Percentiles rank a stretch among this genome's conserved stretches.
Evolutionary conservation across 2,329 filamentous ascomycete species (phyloP).

Genomic region (Colletotrichum gloeosporioides): DNA sequence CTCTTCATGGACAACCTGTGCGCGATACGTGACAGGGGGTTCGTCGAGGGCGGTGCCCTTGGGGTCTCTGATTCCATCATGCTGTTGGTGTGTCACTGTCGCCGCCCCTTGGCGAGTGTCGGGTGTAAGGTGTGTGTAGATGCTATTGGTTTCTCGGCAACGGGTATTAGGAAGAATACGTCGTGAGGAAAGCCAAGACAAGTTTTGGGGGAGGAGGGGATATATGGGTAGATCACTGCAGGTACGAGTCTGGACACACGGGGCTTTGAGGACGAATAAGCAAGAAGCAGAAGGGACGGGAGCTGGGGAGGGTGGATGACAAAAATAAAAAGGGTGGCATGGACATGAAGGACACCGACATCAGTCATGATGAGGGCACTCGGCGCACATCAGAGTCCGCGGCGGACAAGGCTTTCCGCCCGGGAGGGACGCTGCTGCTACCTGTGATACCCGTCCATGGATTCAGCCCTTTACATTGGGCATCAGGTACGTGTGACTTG

Average conservation of each 20-base stretch:
- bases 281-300: not conserved
- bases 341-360: not conserved
- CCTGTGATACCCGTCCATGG: not conserved
- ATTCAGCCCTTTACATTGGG: not conserved
- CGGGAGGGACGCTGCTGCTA: not conserved
- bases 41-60: not conserved
- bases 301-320: not conserved
- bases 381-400: not conserved
- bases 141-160: not conserved
- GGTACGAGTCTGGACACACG: not conserved
- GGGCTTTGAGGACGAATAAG: not conserved
- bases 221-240: not conserved
- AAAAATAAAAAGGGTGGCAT: not conserved
- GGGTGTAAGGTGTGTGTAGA: not conserved
- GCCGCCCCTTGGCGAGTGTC: not conserved
- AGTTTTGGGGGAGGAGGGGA: not conserved
- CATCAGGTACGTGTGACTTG: not conserved
- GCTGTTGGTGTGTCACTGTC: not conserved
- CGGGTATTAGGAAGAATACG: not conserved
- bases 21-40: slow-evolving; percentile 25
- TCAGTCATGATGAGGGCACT: slow-evolving; percentile 8
- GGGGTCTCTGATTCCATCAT: slow-evolving; percentile 2
- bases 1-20: slow-evolving; percentile 6
- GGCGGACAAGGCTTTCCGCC: not conserved
- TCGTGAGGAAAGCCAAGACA: not conserved